Evolutionary conservation across 2,329 filamentous ascomycete species (phyloP).

Genomic region (Neopestalotiopsis sp.): DNA sequence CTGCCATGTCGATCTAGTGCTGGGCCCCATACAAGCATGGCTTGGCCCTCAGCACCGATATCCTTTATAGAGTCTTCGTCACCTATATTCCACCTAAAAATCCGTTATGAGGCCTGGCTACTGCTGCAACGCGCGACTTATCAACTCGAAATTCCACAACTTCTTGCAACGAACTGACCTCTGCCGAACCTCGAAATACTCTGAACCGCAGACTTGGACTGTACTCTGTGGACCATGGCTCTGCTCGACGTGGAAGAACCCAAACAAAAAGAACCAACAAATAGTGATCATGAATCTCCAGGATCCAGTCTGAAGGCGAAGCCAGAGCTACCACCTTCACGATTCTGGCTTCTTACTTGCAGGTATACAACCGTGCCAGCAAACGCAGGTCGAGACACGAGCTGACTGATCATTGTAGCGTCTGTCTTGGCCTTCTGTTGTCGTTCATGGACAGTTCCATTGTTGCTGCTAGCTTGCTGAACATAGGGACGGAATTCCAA

Average conservation of each 20-base stretch:
- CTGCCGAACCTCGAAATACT: neutral
- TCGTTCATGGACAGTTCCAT: conserved; percentile 66
- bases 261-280: neutral
- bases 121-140: too few species aligned
- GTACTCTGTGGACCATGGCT: neutral
- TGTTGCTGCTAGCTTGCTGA: conserved; percentile 61
- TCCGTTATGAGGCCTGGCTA: too few species aligned
- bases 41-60: neutral
- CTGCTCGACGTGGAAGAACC: neutral
- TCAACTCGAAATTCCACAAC: neutral
- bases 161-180: neutral
- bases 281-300: neutral
- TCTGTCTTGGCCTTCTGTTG: conserved; percentile 59
- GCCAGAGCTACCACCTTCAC: conserved; percentile 5
- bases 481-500: conserved; percentile 58
- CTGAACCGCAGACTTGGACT: neutral
- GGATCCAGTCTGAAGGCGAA: neutral
- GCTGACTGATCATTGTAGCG: conserved; percentile 34
- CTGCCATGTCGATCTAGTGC: neutral
- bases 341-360: conserved; percentile 13
- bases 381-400: conserved; percentile 14
- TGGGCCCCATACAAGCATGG: neutral
- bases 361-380: conserved; percentile 12
- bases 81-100: neutral
- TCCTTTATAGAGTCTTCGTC: neutral